Base-by-base conservation (phyloP, 2,329 filamentous ascomycete genomes). In the Sclerotiophoma versabilis region DNA sequence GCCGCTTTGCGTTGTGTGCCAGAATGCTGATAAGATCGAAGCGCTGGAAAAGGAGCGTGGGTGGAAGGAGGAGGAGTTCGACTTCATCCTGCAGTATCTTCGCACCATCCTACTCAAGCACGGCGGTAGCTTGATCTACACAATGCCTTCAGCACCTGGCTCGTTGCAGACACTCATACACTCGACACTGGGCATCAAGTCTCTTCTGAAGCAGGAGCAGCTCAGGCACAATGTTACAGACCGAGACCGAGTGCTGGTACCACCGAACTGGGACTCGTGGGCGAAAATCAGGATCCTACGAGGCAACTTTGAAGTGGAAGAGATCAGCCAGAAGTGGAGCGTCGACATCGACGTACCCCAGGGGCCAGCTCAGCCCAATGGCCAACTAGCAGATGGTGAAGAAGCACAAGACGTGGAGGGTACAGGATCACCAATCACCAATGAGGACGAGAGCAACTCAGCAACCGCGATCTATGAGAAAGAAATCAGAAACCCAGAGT, bases 231-330 rank as follows among this genome's bases (percentile, higher is more conserved):
- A 96, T 66, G 90, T 96, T 57, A 95, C 96, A 62, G 95, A 95
- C 77, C 85, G 93, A 55, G 93, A 96, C 75, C 96, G 96, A 81
- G 93, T 99, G 49, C 83, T 97, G 5, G 90, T 99, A 0, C 93
- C 93, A 1, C 90, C 93, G 14, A 97, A 97, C 74, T 99, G 95
- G 95, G 95, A 99, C 75, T 97, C 93, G 0, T 97, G 92, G 91
- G 93, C 92, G 55, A 99, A 98, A 77, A 97, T 99, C 56, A 85
- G 93, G 34, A 92, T 98, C 37, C 81, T 98, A 23, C 86, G 92
- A 48, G 95, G 96, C 70, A 91, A 88, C 0, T 98, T 98, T 66
- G 92, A 98, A 63, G 91, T 96, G 19, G 95, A 99, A 78, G 84
- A 85, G 12, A 83, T 96, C 36, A 95, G 91, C 65, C 84, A 87